Conservation (phyloP, 495 filamentous ascomycete species). For the Amorphotheca resinae region DNA sequence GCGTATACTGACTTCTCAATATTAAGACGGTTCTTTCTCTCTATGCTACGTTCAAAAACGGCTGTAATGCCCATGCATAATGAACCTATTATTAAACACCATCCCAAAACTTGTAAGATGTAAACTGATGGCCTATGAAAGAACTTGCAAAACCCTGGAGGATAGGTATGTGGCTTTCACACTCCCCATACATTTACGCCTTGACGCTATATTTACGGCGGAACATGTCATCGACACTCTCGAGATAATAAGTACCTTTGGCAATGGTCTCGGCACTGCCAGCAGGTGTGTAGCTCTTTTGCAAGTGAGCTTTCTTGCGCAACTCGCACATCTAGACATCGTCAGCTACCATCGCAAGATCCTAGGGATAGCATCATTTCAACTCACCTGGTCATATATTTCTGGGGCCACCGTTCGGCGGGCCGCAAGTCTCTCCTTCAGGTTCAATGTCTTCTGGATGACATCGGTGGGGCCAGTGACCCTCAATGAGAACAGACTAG, state of each 20-base stretch:
- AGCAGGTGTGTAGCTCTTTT: constrained; percentile 75
- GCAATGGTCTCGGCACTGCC: constrained; percentile 68
- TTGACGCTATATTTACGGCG: constrained; percentile 78
- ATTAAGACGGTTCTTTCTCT: too few relatives aligned
- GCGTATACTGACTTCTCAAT: too few relatives aligned
- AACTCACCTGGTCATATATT: constrained; percentile 58
- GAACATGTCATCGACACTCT: constrained; percentile 90
- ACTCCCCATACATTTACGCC: constrained; percentile 51
- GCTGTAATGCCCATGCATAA: too few relatives aligned
- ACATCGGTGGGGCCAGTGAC: constrained; percentile 63
- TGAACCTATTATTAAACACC: too few relatives aligned
- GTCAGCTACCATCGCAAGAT: constrained; percentile 16
- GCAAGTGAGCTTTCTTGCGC: constrained; percentile 84
- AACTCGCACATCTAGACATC: constrained; percentile 69
- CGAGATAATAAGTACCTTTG: constrained; percentile 79
- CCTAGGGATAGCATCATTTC: background rate
- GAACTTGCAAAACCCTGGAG: too few relatives aligned
- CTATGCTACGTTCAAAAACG: too few relatives aligned
- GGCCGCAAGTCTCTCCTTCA: constrained; percentile 61
- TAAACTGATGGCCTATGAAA: too few relatives aligned
- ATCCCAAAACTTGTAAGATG: too few relatives aligned
- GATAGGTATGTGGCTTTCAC: too few relatives aligned
- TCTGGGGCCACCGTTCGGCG: constrained; percentile 64
- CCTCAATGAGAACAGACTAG: constrained; percentile 79
- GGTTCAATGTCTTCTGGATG: constrained; percentile 66